phyloP scores from a whole-genome alignment of 2,329 filamentous ascomycete species.

The Exophiala alcalophila region DNA sequence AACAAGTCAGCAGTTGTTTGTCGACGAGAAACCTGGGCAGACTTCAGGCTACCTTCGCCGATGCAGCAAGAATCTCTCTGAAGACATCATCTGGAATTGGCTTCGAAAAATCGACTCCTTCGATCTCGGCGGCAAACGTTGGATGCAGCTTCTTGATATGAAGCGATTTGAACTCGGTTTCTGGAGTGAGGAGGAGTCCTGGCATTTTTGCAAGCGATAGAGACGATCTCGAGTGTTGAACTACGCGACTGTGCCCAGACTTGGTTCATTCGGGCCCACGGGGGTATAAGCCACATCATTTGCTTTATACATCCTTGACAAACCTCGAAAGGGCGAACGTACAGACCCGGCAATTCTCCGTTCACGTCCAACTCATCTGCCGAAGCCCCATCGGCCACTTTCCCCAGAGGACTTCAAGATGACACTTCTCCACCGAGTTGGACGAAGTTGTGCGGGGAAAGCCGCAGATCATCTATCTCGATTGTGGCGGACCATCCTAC shows the following conservation, averaged over 20 bases:
- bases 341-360: constrained; percentile 15
- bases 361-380: constrained; percentile 13
- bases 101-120: constrained; percentile 38
- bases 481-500: neutral
- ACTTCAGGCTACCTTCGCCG: constrained; percentile 42
- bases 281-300: too few relatives aligned
- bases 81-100: constrained; percentile 37
- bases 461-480: neutral
- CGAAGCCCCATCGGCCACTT: constrained; percentile 27
- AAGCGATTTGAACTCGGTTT: constrained; percentile 18
- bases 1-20: constrained; percentile 45
- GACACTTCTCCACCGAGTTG: constrained; percentile 16
- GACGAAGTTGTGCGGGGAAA: constrained; percentile 13
- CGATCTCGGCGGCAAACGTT: constrained; percentile 40
- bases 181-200: constrained; percentile 17
- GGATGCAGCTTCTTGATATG: constrained; percentile 30
- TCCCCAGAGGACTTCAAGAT: constrained; percentile 12
- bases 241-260: too few relatives aligned
- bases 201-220: constrained; percentile 8
- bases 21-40: too few relatives aligned
- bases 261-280: too few relatives aligned
- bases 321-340: neutral
- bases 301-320: too few relatives aligned
- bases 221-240: neutral
- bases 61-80: constrained; percentile 35